Conservation (phyloP, 192 early-diverging fungal genomes). For the Gaertneriomyces sp. region DNA sequence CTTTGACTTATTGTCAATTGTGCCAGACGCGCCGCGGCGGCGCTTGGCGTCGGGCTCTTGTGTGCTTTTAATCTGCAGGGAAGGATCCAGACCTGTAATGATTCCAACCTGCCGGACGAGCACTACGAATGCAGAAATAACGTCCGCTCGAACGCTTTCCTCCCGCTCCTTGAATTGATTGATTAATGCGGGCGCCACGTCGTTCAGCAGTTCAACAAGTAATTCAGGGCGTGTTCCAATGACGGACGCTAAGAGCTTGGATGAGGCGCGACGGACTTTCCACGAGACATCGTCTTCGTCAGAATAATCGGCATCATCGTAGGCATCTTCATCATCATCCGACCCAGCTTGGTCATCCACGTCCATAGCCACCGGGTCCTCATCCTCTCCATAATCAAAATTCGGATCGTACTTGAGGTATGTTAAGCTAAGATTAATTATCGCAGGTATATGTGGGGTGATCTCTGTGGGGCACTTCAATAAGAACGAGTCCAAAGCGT, state of each 20-base stretch:
- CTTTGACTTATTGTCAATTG: conserved; percentile 37
- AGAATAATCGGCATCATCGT: conserved; percentile 64
- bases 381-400: conserved; percentile 70
- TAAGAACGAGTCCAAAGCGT: conserved; percentile 73
- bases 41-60: conserved; percentile 33
- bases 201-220: conserved; percentile 58
- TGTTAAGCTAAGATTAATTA: conserved; percentile 58
- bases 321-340: conserved; percentile 49
- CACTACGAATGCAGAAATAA: conserved; percentile 66
- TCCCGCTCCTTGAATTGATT: conserved; percentile 78
- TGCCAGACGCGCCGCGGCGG: conserved; percentile 36
- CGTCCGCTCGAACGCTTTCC: conserved; percentile 78
- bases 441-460: conserved; percentile 53
- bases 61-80: not conserved
- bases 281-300: conserved; percentile 91
- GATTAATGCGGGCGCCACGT: conserved; percentile 70
- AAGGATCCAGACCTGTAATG: conserved; percentile 8
- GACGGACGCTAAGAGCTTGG: conserved; percentile 61
- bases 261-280: conserved; percentile 83
- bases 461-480: conserved; percentile 76
- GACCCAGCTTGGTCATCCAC: conserved; percentile 58
- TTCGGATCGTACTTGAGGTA: conserved; percentile 84
- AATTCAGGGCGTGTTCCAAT: conserved; percentile 72
- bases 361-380: conserved; percentile 53
- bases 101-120: conserved; percentile 54